A percentile compares a stretch with the other conserved stretches of the same genome.
Evolutionary conservation across 1,139 yeast genomes (phyloP).

Genomic region (Pneumocystis sp.): DNA sequence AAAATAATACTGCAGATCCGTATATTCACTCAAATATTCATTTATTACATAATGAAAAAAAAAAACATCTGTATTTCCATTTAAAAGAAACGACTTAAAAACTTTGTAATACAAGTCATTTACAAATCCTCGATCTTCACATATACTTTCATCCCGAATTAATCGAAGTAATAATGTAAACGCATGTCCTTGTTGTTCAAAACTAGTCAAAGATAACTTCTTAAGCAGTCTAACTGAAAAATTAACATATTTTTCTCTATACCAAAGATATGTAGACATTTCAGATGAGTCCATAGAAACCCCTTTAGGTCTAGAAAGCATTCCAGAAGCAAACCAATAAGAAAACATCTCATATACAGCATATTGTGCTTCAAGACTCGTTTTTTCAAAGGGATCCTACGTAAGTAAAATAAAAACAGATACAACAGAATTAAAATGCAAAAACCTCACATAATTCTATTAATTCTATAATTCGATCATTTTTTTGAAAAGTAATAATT

Average conservation of each 20-base stretch:
- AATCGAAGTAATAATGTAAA: conserved; percentile 28
- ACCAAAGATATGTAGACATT: conserved; percentile 17
- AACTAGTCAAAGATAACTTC: neutral
- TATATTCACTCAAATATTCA: conserved; percentile 35
- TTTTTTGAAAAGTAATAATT: conserved; percentile 30
- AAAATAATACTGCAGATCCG: conserved; percentile 23
- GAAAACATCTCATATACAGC: conserved; percentile 20
- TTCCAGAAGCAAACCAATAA: conserved; percentile 44
- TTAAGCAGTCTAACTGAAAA: neutral
- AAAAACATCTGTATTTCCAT: conserved; percentile 24
- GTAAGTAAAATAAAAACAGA: conserved; percentile 44
- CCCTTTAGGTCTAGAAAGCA: conserved; percentile 44
- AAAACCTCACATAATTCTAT: conserved; percentile 26
- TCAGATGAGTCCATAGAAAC: conserved; percentile 24
- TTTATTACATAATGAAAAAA: conserved; percentile 48
- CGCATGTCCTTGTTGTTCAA: neutral
- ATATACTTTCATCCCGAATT: conserved; percentile 50
- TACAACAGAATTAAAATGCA: conserved; percentile 34
- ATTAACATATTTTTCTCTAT: conserved; percentile 12
- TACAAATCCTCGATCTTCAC: conserved; percentile 52
- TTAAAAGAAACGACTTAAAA: conserved; percentile 32
- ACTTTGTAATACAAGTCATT: conserved; percentile 37
- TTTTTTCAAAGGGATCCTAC: conserved; percentile 22
- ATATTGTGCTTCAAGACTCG: conserved; percentile 29
- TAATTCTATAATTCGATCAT: conserved; percentile 39